Evolutionary conservation across 371 early-diverging fungal genomes (phyloP), one percentile per base, ranked within the genome.

Genomic region (Sporodiniella umbellata): DNA sequence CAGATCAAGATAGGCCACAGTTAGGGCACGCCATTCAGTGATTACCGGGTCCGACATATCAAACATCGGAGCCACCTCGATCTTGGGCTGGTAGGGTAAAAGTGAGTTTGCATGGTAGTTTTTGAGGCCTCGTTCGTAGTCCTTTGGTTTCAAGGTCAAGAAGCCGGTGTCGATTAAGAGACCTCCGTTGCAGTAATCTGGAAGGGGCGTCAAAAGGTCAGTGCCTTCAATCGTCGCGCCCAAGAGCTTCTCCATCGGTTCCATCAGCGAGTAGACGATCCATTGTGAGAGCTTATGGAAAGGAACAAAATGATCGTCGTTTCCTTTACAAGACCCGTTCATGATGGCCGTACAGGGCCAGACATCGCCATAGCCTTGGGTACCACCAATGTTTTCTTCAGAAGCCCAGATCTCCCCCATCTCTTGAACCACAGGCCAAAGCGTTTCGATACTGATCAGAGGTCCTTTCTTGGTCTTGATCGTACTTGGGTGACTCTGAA

Each of bases 251-350:
- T 79, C 78, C 47, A 95, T 68, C 0, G 92, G 90, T 45, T 95
- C 96, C 64, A 94, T 81, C 39, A 95, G 68, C 0, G 93, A 93
- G 70, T 94, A 95, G 21, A 92, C 87, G 38, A 96, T 81, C 96
- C 96, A 96, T 66, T 94, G 94, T 3, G 93, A 88, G 40, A 95
- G 75, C 50, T 92, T 94, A 68, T 96, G 95, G 72, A 95, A 94
- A 11, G 90, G 68, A 8, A 94, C 86, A 31, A 81, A 68, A 24
- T 72, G 67, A 7, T 65, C 68, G 15, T 72, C 60, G 6, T 5
- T 31, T 6, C 77, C 66, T n/a, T 62, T 53, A 11, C 42, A 45
- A 8, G 51, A 46, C 45, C 52, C 40, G 8, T 40, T 40, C 8
- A 40, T 7, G 8, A 72, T 53, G 4, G 72, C 65, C 30, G 45